phyloP scores from a whole-genome alignment of 306 rosid species.

The Cucurbita pepo region DNA sequence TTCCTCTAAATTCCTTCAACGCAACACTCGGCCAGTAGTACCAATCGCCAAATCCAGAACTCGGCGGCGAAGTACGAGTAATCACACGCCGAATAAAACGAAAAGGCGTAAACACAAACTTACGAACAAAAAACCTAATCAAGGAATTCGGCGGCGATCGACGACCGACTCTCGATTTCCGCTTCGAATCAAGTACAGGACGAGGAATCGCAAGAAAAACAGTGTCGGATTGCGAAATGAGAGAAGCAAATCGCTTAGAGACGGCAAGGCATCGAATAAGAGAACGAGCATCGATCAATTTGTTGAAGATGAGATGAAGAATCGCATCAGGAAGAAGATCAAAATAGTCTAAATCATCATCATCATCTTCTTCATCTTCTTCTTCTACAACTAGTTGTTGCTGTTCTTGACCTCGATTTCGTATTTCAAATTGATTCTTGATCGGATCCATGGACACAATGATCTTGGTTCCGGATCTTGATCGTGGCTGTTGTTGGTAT shows the following conservation, averaged over 20 bases:
- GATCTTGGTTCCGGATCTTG: not conserved
- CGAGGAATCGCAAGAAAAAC: conserved; percentile 17
- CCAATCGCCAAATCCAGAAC: not conserved
- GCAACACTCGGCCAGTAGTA: conserved; percentile 11
- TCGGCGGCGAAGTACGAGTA: not conserved
- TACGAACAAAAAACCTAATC: not conserved
- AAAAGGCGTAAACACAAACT: not conserved
- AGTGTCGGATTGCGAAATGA: conserved; percentile 11
- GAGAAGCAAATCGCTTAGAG: conserved; percentile 21
- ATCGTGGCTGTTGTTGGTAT: not conserved
- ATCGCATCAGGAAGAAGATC: conserved; percentile 19
- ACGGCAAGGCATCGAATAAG: conserved; percentile 21
- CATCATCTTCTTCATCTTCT: not conserved
- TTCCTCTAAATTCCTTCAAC: conserved; percentile 10
- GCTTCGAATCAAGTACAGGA: not conserved
- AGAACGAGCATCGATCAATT: conserved; percentile 17
- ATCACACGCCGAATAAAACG: conserved; percentile 9
- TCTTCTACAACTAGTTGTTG: not conserved
- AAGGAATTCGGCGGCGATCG: not conserved
- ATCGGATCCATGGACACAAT: not conserved
- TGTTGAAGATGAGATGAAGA: conserved; percentile 19
- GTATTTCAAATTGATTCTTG: not conserved
- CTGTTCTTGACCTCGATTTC: not conserved
- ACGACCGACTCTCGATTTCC: not conserved
- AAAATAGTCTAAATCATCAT: not conserved